phyloP scores from a whole-genome alignment of 225 moss, liverwort and hornwort genomes.

The Antitrichia curtipendula region DNA sequence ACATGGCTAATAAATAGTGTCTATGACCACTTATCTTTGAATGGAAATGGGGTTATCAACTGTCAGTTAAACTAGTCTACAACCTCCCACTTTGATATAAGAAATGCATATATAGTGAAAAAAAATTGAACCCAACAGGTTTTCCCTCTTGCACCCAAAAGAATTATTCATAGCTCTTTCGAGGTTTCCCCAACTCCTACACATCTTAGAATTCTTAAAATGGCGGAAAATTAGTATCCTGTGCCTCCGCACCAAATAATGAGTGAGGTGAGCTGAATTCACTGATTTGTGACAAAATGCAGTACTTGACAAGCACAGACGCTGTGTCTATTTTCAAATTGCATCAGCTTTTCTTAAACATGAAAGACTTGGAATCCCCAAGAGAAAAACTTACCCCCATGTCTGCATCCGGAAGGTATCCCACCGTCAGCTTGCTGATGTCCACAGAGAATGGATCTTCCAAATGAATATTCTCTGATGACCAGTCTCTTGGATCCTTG shows the following conservation, averaged over 20 bases:
- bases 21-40: neutral
- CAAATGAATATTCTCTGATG: slow-evolving; percentile 44
- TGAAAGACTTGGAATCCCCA: neutral
- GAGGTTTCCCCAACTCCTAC: neutral
- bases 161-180: neutral
- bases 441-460: slow-evolving; percentile 51
- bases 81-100: neutral
- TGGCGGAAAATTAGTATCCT: neutral
- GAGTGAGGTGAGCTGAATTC: neutral
- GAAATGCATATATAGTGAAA: neutral
- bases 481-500: slow-evolving; percentile 51
- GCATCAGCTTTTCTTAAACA: neutral
- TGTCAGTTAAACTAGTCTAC: neutral
- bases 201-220: neutral
- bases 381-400: slow-evolving; percentile 18
- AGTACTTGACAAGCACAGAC: neutral
- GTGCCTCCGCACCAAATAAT: neutral
- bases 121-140: neutral
- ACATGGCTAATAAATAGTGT: neutral
- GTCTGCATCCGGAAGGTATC: slow-evolving; percentile 65
- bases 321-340: neutral
- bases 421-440: slow-evolving; percentile 49
- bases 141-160: neutral
- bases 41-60: neutral
- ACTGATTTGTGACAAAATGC: neutral